Evolutionary conservation across 768 basidiomycete genomes (phyloP), one percentile per base, ranked within the genome.

Genomic region (Hygrophorus pudorinus): DNA sequence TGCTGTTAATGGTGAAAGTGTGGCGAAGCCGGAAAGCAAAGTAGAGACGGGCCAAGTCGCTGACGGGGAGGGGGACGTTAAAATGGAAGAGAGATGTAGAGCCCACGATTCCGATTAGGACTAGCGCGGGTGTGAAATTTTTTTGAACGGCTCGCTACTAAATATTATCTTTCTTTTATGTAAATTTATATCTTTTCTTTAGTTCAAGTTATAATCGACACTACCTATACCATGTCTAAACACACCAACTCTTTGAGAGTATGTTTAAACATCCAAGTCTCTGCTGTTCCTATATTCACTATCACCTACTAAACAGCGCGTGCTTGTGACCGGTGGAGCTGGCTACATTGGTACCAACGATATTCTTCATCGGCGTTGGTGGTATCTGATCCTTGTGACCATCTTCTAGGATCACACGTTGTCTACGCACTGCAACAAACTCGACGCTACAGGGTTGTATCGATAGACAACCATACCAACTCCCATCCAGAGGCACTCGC

Each of bases 381-480:
- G 49, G 27, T 51, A 53, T 38, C 49, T 51, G 27, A 48, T 48
- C 44, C 29, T 46, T 44, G 51, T 53, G 47, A 46, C 46, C 46
- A 38, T 40, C 16, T 30, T 31, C 30, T 57, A 91, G 94, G 92
- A 57, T 94, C 93, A 20, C 96, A 99, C 65, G 83, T 97, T 59
- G 81, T 97, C 51, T 88, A 85, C 48, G 71, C 78, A 38, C 69
- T 96, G 32, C 81, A 96, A 52, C 75, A 87, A 58, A 89, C 91
- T 10, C 78, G 90, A 47, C 71, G 80, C 50, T 99, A 86, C 75
- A 87, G 85, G 59, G 90, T 97, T 54, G 79, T 97, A 51, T 85
- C 92, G 17, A 75, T 98, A 54, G 96, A 99, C 70, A 98, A 98
- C 70, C 71, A 85, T 68, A 81, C 91, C 65, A 99, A 99, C 60